Base-by-base conservation (phyloP, 2,329 filamentous ascomycete species). In the Ascocoryne sarcoides region DNA sequence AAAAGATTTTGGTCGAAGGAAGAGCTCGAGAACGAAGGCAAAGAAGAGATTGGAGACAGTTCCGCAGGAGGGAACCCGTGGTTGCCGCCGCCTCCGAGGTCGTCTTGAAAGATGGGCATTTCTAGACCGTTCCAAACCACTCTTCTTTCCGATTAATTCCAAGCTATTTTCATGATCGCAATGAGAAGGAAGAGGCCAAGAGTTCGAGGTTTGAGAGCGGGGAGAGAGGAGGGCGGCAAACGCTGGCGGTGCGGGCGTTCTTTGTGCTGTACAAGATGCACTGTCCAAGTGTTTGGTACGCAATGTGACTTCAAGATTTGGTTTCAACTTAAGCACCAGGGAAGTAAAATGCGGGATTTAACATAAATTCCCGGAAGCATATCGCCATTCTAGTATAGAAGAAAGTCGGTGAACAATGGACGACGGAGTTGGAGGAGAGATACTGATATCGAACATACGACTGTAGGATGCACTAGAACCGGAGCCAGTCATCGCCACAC, bases 61-160 rank as follows among this genome's bases (percentile, higher is more conserved):
- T 44, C 50, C 15, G 44, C 26, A 23, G 45, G 39, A 16, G 48
- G 50, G 30, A 43, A 43, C 28, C 38, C 38, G 36, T 35, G 48
- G 44, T 39, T 40, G 20, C 62, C 62, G 45, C 40, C 40, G 20
- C 62, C 62, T 36, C 66, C 65, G 52, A 69, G 54, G 51, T 73
- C 66, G 55, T 70, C 65, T 50, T 73, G 70, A 52, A 74, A 77
- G 57, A 76, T 76, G 49, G 75, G 75, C 75, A 79, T 79, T 49
- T 58, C 51, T 39, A 36, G 52, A 45, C 42, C 28, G 37, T 44
- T 28, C 23, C 26, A 47, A 41, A 46, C 7, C 7, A 7, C 23
- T 26, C 23, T 12, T 26, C 12, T 26, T 26, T 26, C 12, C 12
- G 23, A n/a, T n/a, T n/a, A n/a, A n/a, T n/a, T n/a, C 23, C 12